Base-by-base conservation (phyloP, 75 land plant genomes). In the Cunninghamia lanceolata region DNA sequence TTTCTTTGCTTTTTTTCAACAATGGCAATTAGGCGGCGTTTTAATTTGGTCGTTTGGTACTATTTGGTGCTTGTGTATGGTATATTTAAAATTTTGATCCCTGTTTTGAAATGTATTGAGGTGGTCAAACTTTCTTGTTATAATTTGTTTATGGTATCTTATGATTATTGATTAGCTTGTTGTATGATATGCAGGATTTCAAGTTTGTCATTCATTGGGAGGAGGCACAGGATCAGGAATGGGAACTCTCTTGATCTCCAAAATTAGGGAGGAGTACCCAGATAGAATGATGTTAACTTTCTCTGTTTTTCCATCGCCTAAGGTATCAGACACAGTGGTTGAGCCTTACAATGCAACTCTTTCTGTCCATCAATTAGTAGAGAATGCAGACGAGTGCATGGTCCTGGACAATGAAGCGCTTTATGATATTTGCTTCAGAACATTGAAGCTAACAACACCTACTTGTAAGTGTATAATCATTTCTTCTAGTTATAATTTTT, bases 201-300 rank as follows among this genome's bases (percentile, higher is more conserved):
- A 94, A 84, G 92, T 94, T 38, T 94, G 95, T 59, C 95, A 93
- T 77, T 92, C 93, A 16, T 89, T 93, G 85, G 95, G 94, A 82
- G 94, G 94, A 85, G 94, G 94, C 47, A 91, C 92, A 19, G 92
- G 92, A 32, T 91, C 92, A 43, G 93, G 93, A 82, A 92, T 92
- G 93, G 93, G 93, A 53, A 92, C 93, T 30, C 90, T 92, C 30
- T 36, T 92, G 53, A 93, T 93, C 79, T 93, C 94, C 13, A 93
- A 93, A 87, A 93, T 93, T 17, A 88, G 94, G 56, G 91, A 92
- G 87, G 93, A 92, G 63, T 93, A 93, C 76, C 94, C 94, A 30
- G 94, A 93, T 36, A 86, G 95, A 15, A 94, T 94, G 94, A 94
- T 94, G 95, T 84, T 93, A 28, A 94, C 95, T 6, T 95, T 95